Base-by-base conservation (phyloP, 805 yeast genomes). In the Ogataea degrootiae region DNA sequence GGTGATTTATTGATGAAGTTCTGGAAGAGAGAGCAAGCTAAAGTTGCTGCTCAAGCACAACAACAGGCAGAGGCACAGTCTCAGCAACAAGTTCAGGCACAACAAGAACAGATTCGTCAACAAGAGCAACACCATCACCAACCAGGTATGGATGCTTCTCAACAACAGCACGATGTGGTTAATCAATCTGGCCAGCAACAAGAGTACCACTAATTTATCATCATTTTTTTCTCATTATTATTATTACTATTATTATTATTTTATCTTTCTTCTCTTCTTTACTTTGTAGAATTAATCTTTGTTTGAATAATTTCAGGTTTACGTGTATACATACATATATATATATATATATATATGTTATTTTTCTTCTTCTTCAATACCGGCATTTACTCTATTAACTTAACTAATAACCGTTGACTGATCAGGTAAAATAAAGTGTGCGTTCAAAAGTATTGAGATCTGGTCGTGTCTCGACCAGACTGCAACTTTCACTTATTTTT, bases 1-100 rank as follows among this genome's bases (percentile, higher is more conserved):
- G 97, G 96, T 11, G 96, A 89, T 64, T 72, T 91, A 47, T 72
- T 92, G 59, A 71, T 87, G 60, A 80, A 86, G 65, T 92, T 89
- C 65, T 89, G 96, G 94, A 80, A 77, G 59, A 68, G 89, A 42
- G 89, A 85, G 65, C 83, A 79, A 37, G 52, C 72, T 36, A 72
- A 80, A 42, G 16, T 51, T 22, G 52, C 51, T 11, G 51, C 52
- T 33, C 46, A 52, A 26, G 9, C 31, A 12, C 53, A 48, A 31
- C 46, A 42, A 34, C 48, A 39, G 14, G 56, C 50, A 33, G 56
- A 47, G 11, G 54, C 46, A 39, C 52, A 49, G 16, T 50, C 53
- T 19, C 50, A 45, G 16, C 49, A 47, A 19, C 53, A 47, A 16
- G 35, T 26, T 14, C 45, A 46, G 21, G 26, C 36, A 16, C 45